Conservation (phyloP, 163 green algal genomes). For the Prototheca stagnorum region DNA sequence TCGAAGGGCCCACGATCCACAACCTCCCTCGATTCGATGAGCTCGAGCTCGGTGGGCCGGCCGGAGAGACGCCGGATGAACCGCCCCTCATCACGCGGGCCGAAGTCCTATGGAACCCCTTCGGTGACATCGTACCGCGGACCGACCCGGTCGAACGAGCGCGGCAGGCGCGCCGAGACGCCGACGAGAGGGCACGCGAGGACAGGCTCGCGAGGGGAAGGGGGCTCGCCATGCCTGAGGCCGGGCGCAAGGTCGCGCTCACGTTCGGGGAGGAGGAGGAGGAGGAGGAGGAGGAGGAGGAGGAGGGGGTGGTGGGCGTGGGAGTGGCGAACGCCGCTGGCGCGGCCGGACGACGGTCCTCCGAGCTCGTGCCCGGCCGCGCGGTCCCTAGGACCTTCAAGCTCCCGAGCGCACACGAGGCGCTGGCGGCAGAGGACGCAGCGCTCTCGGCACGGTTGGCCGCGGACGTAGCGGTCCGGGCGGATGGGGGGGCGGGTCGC, state of each 20-base stretch:
- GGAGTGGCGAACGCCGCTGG: too few species aligned
- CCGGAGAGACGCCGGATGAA: conserved; percentile 37
- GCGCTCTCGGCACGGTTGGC: too few species aligned
- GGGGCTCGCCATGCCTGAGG: too few species aligned
- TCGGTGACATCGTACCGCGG: conserved; percentile 82
- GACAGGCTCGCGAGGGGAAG: conserved; percentile 12
- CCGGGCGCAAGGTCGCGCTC: conserved; percentile 35
- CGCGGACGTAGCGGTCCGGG: too few species aligned
- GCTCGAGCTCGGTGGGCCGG: conserved; percentile 37
- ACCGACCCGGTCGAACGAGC: conserved; percentile 17
- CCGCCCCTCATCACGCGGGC: conserved; percentile 32
- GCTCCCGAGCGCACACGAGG: too few species aligned
- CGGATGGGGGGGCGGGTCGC: too few species aligned
- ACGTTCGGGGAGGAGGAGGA: conserved; percentile 67
- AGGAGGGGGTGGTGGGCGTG: conserved; percentile 7
- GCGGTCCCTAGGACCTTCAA: too few species aligned
- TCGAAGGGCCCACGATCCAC: conserved; percentile 77
- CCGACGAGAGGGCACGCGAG: conserved; percentile 3
- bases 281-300: conserved; percentile 32
- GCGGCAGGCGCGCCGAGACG: conserved; percentile 4
- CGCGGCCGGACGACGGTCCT: too few species aligned
- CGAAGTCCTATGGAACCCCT: conserved; percentile 90
- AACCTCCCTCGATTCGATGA: conserved; percentile 67
- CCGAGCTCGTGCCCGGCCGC: too few species aligned
- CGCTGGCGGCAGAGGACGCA: too few species aligned